Percentiles rank a stretch among this genome's conserved stretches.
Conservation (phyloP, 73 alveolate species). For the Tetrahymena borealis region DNA sequence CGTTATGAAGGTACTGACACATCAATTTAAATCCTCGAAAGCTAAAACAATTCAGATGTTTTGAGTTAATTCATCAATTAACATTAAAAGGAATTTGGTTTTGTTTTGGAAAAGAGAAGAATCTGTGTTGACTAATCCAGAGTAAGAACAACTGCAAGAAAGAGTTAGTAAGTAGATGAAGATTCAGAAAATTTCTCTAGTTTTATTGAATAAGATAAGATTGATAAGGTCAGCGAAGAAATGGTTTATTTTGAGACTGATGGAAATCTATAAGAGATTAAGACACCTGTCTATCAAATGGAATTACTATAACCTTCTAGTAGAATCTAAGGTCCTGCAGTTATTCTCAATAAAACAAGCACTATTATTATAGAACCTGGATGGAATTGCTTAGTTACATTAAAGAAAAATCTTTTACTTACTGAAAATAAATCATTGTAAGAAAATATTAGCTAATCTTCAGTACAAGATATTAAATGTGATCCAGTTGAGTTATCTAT, state of each 20-base stretch:
- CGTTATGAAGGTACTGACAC: constrained; percentile 81
- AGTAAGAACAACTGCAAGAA: constrained; percentile 45
- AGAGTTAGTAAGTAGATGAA: neutral
- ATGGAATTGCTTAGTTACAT: constrained; percentile 37
- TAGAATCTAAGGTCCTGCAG: constrained; percentile 68
- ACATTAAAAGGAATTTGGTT: constrained; percentile 74
- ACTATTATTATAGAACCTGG: constrained; percentile 65
- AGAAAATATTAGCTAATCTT: neutral
- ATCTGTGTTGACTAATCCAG: constrained; percentile 53
- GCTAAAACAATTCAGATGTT: neutral
- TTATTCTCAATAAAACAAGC: constrained; percentile 65
- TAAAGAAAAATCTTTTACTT: constrained; percentile 28
- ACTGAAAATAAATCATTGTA: neutral
- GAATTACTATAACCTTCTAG: constrained; percentile 30
- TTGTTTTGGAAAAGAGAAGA: constrained; percentile 40
- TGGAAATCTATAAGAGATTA: constrained; percentile 5
- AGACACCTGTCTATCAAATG: constrained; percentile 56
- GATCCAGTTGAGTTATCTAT: constrained; percentile 2
- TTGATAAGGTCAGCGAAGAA: neutral
- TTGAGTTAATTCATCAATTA: constrained; percentile 16
- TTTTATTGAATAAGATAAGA: neutral
- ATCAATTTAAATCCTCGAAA: constrained; percentile 44
- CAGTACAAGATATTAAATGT: neutral
- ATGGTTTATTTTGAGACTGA: constrained; percentile 30
- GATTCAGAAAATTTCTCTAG: neutral